phyloP scores from a whole-genome alignment of 768 basidiomycete genomes.

The Mycena galericulata region DNA sequence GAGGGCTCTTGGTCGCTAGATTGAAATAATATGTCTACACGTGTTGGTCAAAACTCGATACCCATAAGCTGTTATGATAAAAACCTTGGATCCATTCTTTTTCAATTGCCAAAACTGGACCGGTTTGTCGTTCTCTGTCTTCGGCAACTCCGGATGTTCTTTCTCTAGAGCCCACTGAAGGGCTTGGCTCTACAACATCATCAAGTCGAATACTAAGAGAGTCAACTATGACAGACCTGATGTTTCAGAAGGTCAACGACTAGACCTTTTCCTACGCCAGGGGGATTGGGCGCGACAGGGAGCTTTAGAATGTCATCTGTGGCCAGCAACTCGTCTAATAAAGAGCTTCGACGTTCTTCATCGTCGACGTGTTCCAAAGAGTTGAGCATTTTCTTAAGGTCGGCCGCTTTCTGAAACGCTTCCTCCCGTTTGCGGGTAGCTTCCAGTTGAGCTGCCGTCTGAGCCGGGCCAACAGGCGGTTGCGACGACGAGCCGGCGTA shows the following conservation, averaged over 20 bases:
- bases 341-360: slow-evolving; percentile 74
- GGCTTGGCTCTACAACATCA: slow-evolving; percentile 72
- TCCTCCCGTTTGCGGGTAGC: slow-evolving; percentile 60
- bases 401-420: slow-evolving; percentile 69
- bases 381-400: slow-evolving; percentile 73
- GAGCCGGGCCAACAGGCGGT: slow-evolving; percentile 31
- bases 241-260: slow-evolving; percentile 83
- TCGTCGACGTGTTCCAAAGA: slow-evolving; percentile 83
- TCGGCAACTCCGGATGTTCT: slow-evolving; percentile 84
- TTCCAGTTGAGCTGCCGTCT: slow-evolving; percentile 55
- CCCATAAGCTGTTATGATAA: slow-evolving; percentile 22
- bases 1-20: slow-evolving; percentile 85
- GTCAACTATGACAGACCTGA: slow-evolving; percentile 62
- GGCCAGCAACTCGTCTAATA: slow-evolving; percentile 77
- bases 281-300: slow-evolving; percentile 78
- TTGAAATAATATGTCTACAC: slow-evolving; percentile 76
- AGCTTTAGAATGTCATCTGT: slow-evolving; percentile 78
- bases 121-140: slow-evolving; percentile 71
- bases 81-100: slow-evolving; percentile 66
- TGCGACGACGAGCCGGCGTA: slow-evolving; percentile 34
- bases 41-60: not conserved
- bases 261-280: slow-evolving; percentile 75
- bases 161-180: slow-evolving; percentile 87
- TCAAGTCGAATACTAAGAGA: slow-evolving; percentile 2
- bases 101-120: slow-evolving; percentile 92